Evolutionary conservation across 2,329 filamentous ascomycete genomes (phyloP).

Genomic region (Pestalotiopsis sp.): DNA sequence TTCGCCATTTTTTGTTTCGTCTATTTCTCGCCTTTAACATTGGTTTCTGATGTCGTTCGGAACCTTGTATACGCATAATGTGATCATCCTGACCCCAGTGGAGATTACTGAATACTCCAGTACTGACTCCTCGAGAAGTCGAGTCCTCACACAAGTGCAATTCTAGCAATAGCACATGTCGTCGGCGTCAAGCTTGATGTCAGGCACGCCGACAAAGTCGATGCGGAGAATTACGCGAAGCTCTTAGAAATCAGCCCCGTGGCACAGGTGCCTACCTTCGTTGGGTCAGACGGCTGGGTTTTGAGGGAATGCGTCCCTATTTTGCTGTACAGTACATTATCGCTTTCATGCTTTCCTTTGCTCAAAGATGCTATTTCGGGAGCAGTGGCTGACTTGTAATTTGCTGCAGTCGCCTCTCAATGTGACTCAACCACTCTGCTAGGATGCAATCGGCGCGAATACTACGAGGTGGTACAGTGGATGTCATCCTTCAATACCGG

Average conservation of each 20-base stretch:
- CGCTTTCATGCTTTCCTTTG: not conserved
- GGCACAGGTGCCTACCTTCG: constrained; percentile 15
- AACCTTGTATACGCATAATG: not conserved
- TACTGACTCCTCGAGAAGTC: not conserved
- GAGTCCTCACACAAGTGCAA: not conserved
- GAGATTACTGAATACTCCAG: too few relatives aligned
- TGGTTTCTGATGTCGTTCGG: not conserved
- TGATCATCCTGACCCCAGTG: not conserved
- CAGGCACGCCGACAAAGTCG: not conserved
- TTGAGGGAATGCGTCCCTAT: constrained; percentile 18
- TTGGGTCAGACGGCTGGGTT: constrained; percentile 16
- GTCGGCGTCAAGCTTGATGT: not conserved
- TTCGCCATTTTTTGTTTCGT: not conserved
- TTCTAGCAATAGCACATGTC: not conserved
- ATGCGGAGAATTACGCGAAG: not conserved
- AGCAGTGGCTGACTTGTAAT: not conserved
- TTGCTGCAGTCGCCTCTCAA: constrained; percentile 12
- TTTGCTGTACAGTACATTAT: constrained; percentile 17
- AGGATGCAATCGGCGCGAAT: constrained; percentile 10
- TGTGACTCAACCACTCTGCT: constrained; percentile 14
- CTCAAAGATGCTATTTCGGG: not conserved
- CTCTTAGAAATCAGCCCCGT: constrained; percentile 12
- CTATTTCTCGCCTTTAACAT: not conserved
- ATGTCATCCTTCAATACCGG: constrained; percentile 19
- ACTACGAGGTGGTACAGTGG: constrained; percentile 17